Conservation (phyloP, 345 rosid species). For the Eucalyptus erythrocorys region DNA sequence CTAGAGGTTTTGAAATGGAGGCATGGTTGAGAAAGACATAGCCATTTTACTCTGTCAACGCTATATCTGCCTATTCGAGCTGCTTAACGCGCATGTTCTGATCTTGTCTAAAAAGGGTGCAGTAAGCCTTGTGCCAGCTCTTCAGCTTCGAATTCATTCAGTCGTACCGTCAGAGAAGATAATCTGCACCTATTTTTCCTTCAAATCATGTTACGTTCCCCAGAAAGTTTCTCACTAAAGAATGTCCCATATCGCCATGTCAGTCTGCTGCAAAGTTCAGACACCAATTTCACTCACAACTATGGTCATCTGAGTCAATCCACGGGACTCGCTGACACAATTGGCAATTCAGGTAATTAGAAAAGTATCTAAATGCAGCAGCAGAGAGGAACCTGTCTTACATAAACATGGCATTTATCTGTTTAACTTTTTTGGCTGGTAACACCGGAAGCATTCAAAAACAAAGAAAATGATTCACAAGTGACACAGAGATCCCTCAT, state of each 20-base stretch:
- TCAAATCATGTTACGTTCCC: neutral
- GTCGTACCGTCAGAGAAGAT: neutral
- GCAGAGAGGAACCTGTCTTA: neutral
- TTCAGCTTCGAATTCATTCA: neutral
- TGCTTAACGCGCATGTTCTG: neutral
- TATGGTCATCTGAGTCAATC: neutral
- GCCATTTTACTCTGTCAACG: neutral
- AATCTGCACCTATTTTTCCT: neutral
- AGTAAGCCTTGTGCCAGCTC: neutral
- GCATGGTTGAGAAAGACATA: neutral
- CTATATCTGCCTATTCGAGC: neutral
- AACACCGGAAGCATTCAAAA: neutral
- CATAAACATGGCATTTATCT: neutral
- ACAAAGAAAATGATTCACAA: neutral
- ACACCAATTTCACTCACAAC: neutral
- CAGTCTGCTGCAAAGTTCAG: neutral
- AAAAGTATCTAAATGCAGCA: neutral
- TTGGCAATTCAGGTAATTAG: neutral
- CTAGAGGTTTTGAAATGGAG: neutral
- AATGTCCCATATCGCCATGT: neutral
- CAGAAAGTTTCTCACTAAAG: neutral
- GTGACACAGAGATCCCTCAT: neutral
- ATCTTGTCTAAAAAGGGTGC: neutral
- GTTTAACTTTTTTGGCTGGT: neutral
- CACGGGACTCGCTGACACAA: neutral